Evolutionary conservation across 768 basidiomycete genomes (phyloP).

Genomic region (Rhodotorula toruloides): DNA sequence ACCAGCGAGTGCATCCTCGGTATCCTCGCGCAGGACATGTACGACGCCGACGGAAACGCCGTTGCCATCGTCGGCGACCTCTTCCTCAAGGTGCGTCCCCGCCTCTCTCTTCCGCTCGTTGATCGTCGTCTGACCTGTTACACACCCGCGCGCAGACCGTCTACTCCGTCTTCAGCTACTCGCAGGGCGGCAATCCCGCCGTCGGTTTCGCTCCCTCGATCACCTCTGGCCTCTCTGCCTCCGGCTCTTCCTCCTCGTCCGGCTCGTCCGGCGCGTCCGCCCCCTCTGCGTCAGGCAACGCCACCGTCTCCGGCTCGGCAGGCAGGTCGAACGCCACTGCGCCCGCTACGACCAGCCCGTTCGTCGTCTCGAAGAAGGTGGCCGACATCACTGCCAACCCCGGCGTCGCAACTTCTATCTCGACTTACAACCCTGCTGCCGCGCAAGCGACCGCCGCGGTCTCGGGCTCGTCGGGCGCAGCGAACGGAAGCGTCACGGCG

Average conservation of each 20-base stretch:
- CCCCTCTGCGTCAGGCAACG: conserved; percentile 3
- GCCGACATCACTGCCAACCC: conserved; percentile 22
- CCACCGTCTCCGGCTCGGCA: conserved; percentile 8
- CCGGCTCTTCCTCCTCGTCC: neutral
- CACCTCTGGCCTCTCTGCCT: conserved; percentile 18
- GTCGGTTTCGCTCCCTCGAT: conserved; percentile 34
- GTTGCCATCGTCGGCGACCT: conserved; percentile 31
- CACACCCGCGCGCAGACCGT: too few species aligned
- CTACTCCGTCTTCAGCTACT: conserved; percentile 37
- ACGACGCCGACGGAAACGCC: conserved; percentile 23
- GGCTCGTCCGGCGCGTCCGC: neutral
- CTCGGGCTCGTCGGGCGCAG: neutral
- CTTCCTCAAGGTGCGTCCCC: conserved; percentile 34
- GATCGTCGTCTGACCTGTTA: too few species aligned
- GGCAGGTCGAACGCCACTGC: neutral
- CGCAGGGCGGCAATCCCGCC: conserved; percentile 34
- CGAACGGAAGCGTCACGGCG: neutral
- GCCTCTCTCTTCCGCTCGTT: too few species aligned
- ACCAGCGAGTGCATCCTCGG: conserved; percentile 31
- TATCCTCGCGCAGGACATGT: conserved; percentile 31
- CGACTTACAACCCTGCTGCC: conserved; percentile 15
- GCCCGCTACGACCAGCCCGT: neutral
- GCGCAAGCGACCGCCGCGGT: neutral
- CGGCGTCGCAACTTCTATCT: conserved; percentile 7
- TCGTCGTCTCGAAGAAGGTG: neutral